These are phyloP conservation scores for Exidia glandulosa DNA, from an alignment of 768 basidiomycete species.

Conservation along the genomic window DNA sequence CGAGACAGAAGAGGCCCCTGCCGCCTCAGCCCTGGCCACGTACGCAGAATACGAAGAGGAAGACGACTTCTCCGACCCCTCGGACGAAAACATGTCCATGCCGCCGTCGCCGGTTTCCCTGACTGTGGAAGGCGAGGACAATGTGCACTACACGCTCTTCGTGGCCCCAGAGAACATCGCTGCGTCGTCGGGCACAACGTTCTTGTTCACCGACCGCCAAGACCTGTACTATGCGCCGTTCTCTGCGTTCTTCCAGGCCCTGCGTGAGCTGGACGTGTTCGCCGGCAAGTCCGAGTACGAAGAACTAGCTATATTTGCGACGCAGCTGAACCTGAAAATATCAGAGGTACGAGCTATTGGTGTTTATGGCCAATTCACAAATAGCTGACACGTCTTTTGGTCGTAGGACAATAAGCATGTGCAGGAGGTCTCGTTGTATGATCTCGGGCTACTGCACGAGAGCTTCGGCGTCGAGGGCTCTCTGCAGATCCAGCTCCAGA, in stretches of 20 bases:
- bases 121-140: neutral
- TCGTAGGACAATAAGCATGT: constrained; percentile 28
- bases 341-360: constrained; percentile 52
- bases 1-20: neutral
- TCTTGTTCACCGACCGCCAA: constrained; percentile 52
- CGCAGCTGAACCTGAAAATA: constrained; percentile 50
- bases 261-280: constrained; percentile 52
- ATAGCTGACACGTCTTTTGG: constrained; percentile 7
- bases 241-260: constrained; percentile 55
- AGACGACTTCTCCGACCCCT: neutral
- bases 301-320: constrained; percentile 56
- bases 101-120: neutral
- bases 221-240: constrained; percentile 72
- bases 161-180: neutral
- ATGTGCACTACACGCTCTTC: neutral
- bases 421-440: neutral
- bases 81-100: neutral
- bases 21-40: neutral
- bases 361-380: neutral
- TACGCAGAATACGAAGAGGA: neutral
- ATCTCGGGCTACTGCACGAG: neutral
- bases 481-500: neutral
- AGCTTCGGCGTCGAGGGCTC: neutral
- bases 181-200: constrained; percentile 9
- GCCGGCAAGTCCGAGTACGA: constrained; percentile 33